Conservation (phyloP, 257 asterid genomes). For the Scutellaria baicalensis region DNA sequence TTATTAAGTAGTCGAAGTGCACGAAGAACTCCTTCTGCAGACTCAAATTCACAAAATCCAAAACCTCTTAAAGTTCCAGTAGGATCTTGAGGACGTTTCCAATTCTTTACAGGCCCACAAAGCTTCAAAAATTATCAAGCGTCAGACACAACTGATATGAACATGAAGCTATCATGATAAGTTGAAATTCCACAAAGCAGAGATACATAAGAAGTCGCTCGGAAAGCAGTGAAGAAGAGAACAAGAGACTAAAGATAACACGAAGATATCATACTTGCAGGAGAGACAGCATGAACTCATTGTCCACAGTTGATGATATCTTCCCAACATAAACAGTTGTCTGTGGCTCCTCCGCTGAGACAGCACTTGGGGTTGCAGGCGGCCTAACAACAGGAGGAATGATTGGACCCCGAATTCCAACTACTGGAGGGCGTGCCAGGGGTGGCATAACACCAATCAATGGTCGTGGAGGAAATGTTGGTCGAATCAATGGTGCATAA, state of each 20-base stretch:
- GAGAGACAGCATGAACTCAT: slow-evolving; percentile 84
- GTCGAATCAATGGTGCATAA: slow-evolving; percentile 56
- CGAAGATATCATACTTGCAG: slow-evolving; percentile 54
- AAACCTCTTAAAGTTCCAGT: slow-evolving; percentile 83
- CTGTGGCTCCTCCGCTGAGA: slow-evolving; percentile 67
- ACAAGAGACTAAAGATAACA: not conserved
- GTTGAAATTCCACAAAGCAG: not conserved
- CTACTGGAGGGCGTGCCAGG: slow-evolving; percentile 64
- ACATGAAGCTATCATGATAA: not conserved
- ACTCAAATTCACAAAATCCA: slow-evolving; percentile 96
- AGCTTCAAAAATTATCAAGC: slow-evolving; percentile 47
- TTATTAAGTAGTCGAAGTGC: slow-evolving; percentile 81
- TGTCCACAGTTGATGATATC: slow-evolving; percentile 82
- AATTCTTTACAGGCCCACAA: slow-evolving; percentile 94
- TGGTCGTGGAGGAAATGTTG: slow-evolving; percentile 67
- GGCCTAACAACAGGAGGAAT: slow-evolving; percentile 56
- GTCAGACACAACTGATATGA: slow-evolving; percentile 18
- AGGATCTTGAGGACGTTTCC: slow-evolving; percentile 98
- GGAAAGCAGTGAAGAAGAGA: not conserved
- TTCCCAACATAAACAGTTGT: slow-evolving; percentile 90
- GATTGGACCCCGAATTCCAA: slow-evolving; percentile 67
- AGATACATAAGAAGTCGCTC: not conserved
- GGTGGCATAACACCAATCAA: slow-evolving; percentile 60
- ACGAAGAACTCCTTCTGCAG: slow-evolving; percentile 96
- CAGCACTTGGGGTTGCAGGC: slow-evolving; percentile 31